Evolutionary conservation across 179 eudicot species (phyloP).

Genomic region (Heliamphora pulchella): DNA sequence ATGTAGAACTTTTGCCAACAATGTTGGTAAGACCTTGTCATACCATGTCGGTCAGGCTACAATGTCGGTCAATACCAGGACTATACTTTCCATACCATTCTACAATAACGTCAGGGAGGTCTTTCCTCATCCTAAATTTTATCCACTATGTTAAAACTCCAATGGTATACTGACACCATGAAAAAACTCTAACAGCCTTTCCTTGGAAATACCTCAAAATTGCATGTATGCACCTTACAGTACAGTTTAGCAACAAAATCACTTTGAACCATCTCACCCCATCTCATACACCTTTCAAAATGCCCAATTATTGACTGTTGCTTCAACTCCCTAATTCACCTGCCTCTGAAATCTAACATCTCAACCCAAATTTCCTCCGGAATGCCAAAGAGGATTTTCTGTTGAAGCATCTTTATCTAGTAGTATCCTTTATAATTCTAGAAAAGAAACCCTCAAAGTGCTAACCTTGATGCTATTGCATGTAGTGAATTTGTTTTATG

Average conservation of each 20-base stretch:
- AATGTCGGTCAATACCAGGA: too few species aligned
- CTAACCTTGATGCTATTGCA: neutral
- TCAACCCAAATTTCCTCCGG: neutral
- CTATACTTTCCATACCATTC: too few species aligned
- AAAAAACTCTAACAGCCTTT: too few species aligned
- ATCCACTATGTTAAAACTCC: too few species aligned
- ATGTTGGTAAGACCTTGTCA: neutral
- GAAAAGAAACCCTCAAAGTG: neutral
- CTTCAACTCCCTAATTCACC: neutral
- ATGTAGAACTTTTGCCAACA: too few species aligned
- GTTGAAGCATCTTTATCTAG: neutral
- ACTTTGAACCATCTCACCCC: too few species aligned
- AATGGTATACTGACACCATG: too few species aligned
- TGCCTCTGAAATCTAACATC: neutral
- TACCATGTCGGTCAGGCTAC: too few species aligned
- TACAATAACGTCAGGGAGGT: neutral
- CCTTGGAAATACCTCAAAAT: too few species aligned
- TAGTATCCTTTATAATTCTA: neutral
- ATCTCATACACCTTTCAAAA: neutral
- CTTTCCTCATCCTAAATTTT: too few species aligned
- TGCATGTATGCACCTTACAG: too few species aligned
- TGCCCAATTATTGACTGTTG: neutral
- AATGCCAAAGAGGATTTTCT: neutral
- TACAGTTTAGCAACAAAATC: too few species aligned
- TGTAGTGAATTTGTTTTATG: neutral